Evolutionary conservation across 768 basidiomycete genomes (phyloP).

Genomic region (Trichaptum fuscoviolaceum): DNA sequence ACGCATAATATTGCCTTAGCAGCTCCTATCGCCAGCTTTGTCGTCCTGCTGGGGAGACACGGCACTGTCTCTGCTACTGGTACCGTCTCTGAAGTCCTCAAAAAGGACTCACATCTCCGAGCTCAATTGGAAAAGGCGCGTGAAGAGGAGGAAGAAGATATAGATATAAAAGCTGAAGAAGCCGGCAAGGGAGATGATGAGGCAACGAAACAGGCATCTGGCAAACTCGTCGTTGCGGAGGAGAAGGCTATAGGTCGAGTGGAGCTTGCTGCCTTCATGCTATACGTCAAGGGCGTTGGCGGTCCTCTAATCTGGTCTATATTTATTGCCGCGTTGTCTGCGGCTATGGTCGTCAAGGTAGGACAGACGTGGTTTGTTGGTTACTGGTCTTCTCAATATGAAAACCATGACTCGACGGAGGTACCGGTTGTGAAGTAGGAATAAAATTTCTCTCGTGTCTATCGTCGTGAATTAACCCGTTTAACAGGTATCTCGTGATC

Average conservation of each 20-base stretch:
- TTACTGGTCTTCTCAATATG: constrained; percentile 23
- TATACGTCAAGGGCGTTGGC: constrained; percentile 15
- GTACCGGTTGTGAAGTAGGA: constrained; percentile 33
- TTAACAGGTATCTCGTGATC: constrained; percentile 41
- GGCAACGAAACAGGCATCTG: constrained; percentile 27
- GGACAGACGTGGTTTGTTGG: constrained; percentile 27
- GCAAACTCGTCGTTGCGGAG: constrained; percentile 61
- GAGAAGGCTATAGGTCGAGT: constrained; percentile 59
- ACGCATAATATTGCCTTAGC: constrained; percentile 30
- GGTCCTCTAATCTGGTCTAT: constrained; percentile 27
- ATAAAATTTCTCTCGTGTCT: not conserved
- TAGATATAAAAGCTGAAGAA: constrained; percentile 18
- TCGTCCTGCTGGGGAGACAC: constrained; percentile 49
- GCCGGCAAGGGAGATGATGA: constrained; percentile 14
- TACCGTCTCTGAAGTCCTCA: constrained; percentile 42
- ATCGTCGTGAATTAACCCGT: not conserved
- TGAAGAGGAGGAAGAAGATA: constrained; percentile 16
- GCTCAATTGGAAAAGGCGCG: constrained; percentile 16
- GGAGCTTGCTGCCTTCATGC: constrained; percentile 29
- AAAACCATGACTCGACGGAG: constrained; percentile 26
- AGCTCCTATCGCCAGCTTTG: constrained; percentile 20
- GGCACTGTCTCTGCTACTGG: constrained; percentile 48
- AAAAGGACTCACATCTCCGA: constrained; percentile 31
- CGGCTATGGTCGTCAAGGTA: constrained; percentile 9
- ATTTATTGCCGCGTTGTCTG: constrained; percentile 17